Conservation (phyloP, 176 grass and related monocot species). For the Rhynchospora tenuis region DNA sequence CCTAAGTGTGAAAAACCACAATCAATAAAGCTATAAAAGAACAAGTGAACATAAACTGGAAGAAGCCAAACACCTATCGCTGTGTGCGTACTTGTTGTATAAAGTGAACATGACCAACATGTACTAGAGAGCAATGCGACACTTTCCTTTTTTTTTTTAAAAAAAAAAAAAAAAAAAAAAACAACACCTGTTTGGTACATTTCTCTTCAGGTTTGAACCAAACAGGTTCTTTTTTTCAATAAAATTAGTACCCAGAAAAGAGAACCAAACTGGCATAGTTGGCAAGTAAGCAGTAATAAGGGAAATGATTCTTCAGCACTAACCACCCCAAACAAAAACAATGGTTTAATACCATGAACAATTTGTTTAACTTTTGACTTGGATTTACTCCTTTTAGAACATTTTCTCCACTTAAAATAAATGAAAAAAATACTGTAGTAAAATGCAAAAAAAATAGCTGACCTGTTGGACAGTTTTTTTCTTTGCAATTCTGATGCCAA, state of each 20-base stretch:
- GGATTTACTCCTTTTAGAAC: background rate
- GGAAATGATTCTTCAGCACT: background rate
- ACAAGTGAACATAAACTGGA: background rate
- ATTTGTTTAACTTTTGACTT: background rate
- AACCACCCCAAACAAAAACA: background rate
- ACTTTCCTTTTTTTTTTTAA: background rate
- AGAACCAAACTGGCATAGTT: background rate
- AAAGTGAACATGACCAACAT: background rate
- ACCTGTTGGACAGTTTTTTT: slow-evolving; percentile 63
- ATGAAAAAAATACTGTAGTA: background rate
- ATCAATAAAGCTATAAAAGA: background rate
- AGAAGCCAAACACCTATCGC: background rate
- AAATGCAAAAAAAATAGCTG: background rate
- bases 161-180: background rate
- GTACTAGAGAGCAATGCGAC: background rate
- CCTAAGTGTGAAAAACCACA: slow-evolving; percentile 36
- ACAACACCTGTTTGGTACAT: background rate
- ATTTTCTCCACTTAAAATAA: background rate
- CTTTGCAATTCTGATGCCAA: slow-evolving; percentile 80
- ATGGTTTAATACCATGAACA: background rate
- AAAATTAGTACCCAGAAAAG: background rate
- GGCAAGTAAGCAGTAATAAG: too few species aligned
- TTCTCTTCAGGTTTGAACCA: background rate
- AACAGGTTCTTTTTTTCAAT: background rate
- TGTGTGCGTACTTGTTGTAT: background rate